Evolutionary conservation across 169 alveolate species (phyloP).

Genomic region (Cardiosporidium cionae): DNA sequence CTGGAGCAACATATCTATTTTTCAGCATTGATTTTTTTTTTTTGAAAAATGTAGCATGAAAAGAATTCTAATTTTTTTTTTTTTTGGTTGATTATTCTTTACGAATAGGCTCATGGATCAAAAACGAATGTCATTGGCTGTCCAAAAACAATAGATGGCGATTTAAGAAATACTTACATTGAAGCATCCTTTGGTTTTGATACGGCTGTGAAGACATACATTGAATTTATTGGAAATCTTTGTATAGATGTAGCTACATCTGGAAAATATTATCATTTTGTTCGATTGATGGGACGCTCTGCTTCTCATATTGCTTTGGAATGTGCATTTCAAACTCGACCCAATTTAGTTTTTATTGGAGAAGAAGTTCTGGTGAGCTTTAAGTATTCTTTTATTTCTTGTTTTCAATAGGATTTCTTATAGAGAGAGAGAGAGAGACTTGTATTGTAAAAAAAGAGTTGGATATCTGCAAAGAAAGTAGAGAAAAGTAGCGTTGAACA

Average conservation of each 20-base stretch:
- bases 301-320: slow-evolving; percentile 96
- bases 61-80: no score
- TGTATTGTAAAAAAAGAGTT: background rate
- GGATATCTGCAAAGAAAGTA: background rate
- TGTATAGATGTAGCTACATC: slow-evolving; percentile 66
- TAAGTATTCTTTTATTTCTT: no score
- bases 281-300: slow-evolving; percentile 96
- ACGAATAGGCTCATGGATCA: slow-evolving; percentile 3
- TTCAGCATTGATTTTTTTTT: no score
- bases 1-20: background rate
- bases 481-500: background rate
- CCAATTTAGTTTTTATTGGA: slow-evolving; percentile 85
- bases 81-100: background rate
- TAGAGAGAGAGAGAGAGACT: background rate
- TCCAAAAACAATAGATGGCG: slow-evolving; percentile 99
- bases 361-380: slow-evolving; percentile 72
- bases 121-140: slow-evolving; percentile 81
- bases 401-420: no score
- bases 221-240: slow-evolving; percentile 88
- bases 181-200: slow-evolving; percentile 96
- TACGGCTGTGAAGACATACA: slow-evolving; percentile 93
- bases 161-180: slow-evolving; percentile 84
- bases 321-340: slow-evolving; percentile 90
- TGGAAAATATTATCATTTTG: slow-evolving; percentile 80
- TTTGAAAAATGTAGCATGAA: background rate